Base-by-base conservation (phyloP, 768 basidiomycete species). In the Leccinum ochraceum region DNA sequence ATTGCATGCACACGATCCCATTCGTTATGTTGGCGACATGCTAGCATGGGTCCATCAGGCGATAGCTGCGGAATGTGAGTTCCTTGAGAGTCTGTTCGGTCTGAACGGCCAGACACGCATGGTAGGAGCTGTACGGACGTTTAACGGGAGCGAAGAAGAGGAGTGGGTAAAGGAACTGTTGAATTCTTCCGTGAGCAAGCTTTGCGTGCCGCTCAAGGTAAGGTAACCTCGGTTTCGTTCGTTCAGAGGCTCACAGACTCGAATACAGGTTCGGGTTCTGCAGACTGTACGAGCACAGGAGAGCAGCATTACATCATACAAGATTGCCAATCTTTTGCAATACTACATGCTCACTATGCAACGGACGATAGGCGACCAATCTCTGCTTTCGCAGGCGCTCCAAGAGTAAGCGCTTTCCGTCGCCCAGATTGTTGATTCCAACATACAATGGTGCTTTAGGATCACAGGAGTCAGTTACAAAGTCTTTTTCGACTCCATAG, bases 21-120 rank as follows among this genome's bases (percentile, higher is more conserved):
- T 94, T 65, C 87, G 96, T 34, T 99, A 99, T 71, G 87, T 96
- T 14, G 97, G 97, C 14, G 96, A 98, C 75, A 98, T 98, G 92
- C 86, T 98, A 8, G 96, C 95, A 0, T 98, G 96, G 96, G 88
- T 98, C 1, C 96, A 99, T 74, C 96, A 98, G 63, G 85, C 90
- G 0, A 94, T 97, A 61, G 97, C 97, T 1, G 91, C 91, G 1
- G 97, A 99, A 69, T 88, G 88, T 49, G 97, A 98, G 76, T 95
- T 95, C 67, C 81, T 99, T 22, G 95, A 98, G 68, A 81, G 86
- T 36, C 74, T 98, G 26, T 98, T 98, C 63, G 89, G 84, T 6
- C 67, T 94, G 54, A 80, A 76, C 55, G 79, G 77, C 42, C 64
- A 63, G 26, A 32, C 34, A 0, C 75, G 88, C 69, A 89, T 95